A percentile compares a stretch with the other conserved stretches of the same genome.
Conservation (phyloP, 441 rosid genomes). For the Pelargonium fulgidum region DNA sequence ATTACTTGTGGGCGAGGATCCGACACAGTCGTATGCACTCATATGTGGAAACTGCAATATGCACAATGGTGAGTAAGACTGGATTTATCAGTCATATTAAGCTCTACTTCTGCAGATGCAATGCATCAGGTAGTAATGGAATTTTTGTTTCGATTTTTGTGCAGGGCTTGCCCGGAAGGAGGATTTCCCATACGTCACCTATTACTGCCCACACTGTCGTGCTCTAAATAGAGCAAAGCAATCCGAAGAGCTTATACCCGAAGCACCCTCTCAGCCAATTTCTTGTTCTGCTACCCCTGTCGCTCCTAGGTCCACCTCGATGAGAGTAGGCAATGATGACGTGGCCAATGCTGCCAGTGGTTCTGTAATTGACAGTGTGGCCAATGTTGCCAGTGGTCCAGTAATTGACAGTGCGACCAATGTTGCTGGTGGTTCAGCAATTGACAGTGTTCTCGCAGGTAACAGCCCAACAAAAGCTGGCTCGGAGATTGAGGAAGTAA, state of each 20-base stretch:
- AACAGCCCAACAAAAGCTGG: constrained; percentile 17
- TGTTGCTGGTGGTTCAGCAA: no score
- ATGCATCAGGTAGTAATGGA: not conserved
- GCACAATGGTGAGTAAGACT: constrained; percentile 73
- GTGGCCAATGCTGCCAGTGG: constrained; percentile 18
- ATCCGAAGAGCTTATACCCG: constrained; percentile 23
- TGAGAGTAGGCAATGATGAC: constrained; percentile 21
- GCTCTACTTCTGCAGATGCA: not conserved
- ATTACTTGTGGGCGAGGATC: constrained; percentile 89
- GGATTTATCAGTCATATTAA: not conserved
- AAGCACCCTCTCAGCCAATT: not conserved
- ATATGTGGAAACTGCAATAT: constrained; percentile 86
- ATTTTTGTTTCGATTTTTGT: constrained; percentile 12
- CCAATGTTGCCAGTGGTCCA: no score
- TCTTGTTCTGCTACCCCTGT: constrained; percentile 26
- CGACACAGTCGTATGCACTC: constrained; percentile 76
- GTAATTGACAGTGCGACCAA: no score
- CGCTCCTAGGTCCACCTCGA: constrained; percentile 17
- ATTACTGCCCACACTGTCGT: constrained; percentile 82
- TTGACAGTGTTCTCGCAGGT: no score
- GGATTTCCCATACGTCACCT: constrained; percentile 68
- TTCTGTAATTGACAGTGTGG: constrained; percentile 20
- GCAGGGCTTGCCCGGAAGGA: constrained; percentile 81
- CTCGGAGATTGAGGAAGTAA: constrained; percentile 30
- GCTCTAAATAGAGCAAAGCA: constrained; percentile 66